Conservation (phyloP, 2,329 filamentous ascomycete species). For the Pseudogymnoascus sp. region DNA sequence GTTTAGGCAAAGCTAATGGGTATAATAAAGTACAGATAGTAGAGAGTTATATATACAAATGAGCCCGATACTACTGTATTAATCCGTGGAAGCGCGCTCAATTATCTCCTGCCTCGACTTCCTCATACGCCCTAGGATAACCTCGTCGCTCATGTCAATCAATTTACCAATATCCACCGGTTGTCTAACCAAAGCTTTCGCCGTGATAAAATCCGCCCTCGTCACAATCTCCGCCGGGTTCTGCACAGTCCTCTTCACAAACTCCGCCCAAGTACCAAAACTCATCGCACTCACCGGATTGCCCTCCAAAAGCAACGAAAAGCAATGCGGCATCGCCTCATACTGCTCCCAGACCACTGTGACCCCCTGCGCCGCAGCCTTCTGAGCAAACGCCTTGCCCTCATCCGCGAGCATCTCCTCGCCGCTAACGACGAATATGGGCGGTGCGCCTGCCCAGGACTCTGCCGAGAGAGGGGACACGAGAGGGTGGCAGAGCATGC, state of each 20-base stretch:
- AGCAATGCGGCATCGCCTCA: slow-evolving; percentile 74
- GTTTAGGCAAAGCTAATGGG: not conserved
- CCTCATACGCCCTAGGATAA: slow-evolving; percentile 34
- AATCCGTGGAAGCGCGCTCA: slow-evolving; percentile 12
- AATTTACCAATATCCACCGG: slow-evolving; percentile 37
- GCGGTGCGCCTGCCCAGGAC: slow-evolving; percentile 54
- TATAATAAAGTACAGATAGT: not conserved
- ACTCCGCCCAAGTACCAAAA: slow-evolving; percentile 46
- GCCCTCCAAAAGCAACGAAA: slow-evolving; percentile 47
- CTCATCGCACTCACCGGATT: slow-evolving; percentile 41
- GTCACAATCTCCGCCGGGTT: slow-evolving; percentile 21
- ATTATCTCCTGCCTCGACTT: slow-evolving; percentile 21
- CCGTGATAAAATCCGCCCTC: slow-evolving; percentile 38
- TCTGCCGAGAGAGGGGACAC: slow-evolving; percentile 50
- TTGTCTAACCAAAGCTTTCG: slow-evolving; percentile 42
- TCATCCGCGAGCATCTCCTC: slow-evolving; percentile 67
- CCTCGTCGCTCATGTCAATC: slow-evolving; percentile 35
- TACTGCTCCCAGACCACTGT: slow-evolving; percentile 61
- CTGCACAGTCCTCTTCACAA: slow-evolving; percentile 38
- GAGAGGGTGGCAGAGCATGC: slow-evolving; percentile 54
- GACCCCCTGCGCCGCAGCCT: slow-evolving; percentile 48
- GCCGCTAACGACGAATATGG: slow-evolving; percentile 59
- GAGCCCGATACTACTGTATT: not conserved
- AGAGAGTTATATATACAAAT: not conserved
- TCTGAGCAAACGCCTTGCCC: slow-evolving; percentile 48